Evolutionary conservation across 345 rosid species (phyloP).

Genomic region (Bruguiera sexangula): DNA sequence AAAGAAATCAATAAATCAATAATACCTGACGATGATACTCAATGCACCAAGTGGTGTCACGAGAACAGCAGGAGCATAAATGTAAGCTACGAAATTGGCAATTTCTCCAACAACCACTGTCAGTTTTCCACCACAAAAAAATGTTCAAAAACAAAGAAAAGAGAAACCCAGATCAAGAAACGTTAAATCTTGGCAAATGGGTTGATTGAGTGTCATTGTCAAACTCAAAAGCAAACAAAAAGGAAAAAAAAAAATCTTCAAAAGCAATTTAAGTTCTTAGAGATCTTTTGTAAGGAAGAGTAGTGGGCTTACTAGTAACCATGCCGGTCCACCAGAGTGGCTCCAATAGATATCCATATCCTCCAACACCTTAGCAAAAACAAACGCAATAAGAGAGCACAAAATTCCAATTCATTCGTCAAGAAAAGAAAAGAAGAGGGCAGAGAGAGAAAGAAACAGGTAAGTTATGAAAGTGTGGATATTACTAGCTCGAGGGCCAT

Average conservation of each 20-base stretch:
- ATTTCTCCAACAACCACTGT: conserved; percentile 78
- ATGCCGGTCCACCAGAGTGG: conserved; percentile 90
- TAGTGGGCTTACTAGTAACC: conserved; percentile 60
- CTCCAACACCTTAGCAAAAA: conserved; percentile 52
- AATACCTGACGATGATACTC: conserved; percentile 71
- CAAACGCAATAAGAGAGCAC: not conserved
- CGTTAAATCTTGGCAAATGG: not conserved
- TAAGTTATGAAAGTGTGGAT: not conserved
- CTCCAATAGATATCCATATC: conserved; percentile 73
- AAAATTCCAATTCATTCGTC: not conserved
- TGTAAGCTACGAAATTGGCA: conserved; percentile 63
- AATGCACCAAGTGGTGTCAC: conserved; percentile 78
- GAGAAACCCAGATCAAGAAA: not conserved
- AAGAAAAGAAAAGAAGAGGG: not conserved
- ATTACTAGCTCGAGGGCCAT: conserved; percentile 65
- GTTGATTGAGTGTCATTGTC: not conserved
- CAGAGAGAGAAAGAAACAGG: not conserved
- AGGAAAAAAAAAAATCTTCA: not conserved
- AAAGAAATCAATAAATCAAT: not conserved
- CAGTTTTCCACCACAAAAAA: not conserved
- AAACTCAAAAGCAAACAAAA: not conserved
- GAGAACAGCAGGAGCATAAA: conserved; percentile 76
- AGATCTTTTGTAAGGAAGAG: too few relatives aligned
- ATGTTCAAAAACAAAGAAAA: not conserved
- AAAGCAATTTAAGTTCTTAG: too few relatives aligned